Percentiles rank a stretch among this genome's conserved stretches.
Evolutionary conservation across 371 early-diverging fungal species (phyloP).

Genomic region (Rhizopus delemar): DNA sequence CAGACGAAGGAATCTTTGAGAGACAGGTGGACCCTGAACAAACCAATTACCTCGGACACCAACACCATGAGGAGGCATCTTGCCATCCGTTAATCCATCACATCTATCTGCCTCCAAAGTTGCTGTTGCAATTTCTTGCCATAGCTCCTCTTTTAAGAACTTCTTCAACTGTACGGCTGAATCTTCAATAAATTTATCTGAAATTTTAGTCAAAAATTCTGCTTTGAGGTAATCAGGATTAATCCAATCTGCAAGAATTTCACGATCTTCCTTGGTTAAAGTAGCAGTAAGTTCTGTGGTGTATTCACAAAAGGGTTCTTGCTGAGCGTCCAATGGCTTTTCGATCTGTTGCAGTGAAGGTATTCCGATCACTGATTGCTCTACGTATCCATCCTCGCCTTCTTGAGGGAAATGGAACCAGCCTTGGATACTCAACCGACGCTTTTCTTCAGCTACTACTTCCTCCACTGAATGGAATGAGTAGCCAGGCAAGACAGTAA

Average conservation of each 20-base stretch:
- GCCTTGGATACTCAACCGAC: constrained; percentile 71
- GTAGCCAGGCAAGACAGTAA: constrained; percentile 75
- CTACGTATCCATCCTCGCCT: constrained; percentile 60
- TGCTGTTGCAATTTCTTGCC: constrained; percentile 33
- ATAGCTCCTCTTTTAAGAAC: constrained; percentile 55
- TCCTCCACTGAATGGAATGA: constrained; percentile 81
- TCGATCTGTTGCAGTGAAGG: constrained; percentile 57
- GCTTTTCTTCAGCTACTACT: constrained; percentile 60
- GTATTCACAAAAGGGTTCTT: constrained; percentile 26
- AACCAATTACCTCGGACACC: constrained; percentile 56
- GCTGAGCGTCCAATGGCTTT: constrained; percentile 12
- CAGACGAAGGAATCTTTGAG: constrained; percentile 54
- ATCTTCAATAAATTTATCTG: constrained; percentile 67
- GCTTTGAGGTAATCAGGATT: constrained; percentile 66
- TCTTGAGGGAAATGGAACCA: constrained; percentile 77
- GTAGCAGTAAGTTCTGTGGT: constrained; percentile 6
- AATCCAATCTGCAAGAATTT: constrained; percentile 51
- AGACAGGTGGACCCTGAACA: constrained; percentile 59
- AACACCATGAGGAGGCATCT: constrained; percentile 51
- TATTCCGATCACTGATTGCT: constrained; percentile 25
- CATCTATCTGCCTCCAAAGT: constrained; percentile 35
- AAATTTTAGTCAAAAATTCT: constrained; percentile 45
- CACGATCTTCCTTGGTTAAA: constrained; percentile 47
- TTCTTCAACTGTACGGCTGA: constrained; percentile 67
- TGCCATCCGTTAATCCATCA: constrained; percentile 25